Percentiles rank a stretch among this genome's conserved stretches.
phyloP scores from a whole-genome alignment of 768 basidiomycete species.

The Suillus americanus region DNA sequence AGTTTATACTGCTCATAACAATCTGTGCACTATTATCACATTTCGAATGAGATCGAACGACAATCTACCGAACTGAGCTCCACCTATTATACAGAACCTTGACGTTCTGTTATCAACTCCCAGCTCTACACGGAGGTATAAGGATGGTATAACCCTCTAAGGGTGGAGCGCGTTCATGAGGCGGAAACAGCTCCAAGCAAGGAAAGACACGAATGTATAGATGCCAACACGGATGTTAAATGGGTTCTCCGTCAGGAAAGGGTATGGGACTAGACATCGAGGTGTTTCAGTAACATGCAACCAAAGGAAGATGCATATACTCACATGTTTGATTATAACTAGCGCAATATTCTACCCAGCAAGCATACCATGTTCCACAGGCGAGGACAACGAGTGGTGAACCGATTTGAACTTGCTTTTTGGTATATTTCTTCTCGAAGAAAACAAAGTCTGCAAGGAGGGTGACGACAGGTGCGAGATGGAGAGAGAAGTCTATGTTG shows the following conservation, averaged over 20 bases:
- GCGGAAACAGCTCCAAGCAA: conserved; percentile 59
- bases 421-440: conserved; percentile 57
- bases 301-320: conserved; percentile 23
- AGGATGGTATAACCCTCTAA: conserved; percentile 7
- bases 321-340: conserved; percentile 59
- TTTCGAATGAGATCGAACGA: neutral
- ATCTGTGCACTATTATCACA: neutral
- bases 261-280: conserved; percentile 66
- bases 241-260: conserved; percentile 68
- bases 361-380: conserved; percentile 49
- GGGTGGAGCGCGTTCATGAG: conserved; percentile 58
- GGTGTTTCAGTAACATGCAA: conserved; percentile 6
- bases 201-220: conserved; percentile 49
- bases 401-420: conserved; percentile 8
- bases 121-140: neutral
- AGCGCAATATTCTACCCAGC: conserved; percentile 70
- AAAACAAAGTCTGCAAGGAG: conserved; percentile 68
- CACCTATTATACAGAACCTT: neutral
- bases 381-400: conserved; percentile 18
- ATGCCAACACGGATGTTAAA: conserved; percentile 53
- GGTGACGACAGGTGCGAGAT: conserved; percentile 58
- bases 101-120: neutral
- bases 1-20: neutral
- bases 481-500: conserved; percentile 60
- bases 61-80: neutral